A percentile compares a stretch with the other conserved stretches of the same genome.
phyloP scores from a whole-genome alignment of 2,329 filamentous ascomycete species.

The Reticulascus tulasneorum region DNA sequence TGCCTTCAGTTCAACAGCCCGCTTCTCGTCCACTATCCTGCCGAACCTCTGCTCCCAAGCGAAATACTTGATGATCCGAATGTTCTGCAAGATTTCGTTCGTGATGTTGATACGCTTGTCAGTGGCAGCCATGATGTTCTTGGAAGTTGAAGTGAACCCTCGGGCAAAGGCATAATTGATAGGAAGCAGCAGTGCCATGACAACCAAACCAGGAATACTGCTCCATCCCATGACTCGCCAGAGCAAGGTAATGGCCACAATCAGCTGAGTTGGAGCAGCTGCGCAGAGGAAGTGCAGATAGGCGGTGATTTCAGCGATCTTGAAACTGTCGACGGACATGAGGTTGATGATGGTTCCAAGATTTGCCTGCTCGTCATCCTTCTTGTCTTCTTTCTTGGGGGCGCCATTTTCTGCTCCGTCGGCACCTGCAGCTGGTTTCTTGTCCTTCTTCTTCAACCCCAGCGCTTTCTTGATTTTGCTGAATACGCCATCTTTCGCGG shows the following conservation, averaged over 20 bases:
- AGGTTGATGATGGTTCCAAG: slow-evolving; percentile 98
- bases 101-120: slow-evolving; percentile 95
- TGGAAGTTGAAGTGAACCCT: slow-evolving; percentile 81
- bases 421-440: slow-evolving; percentile 31
- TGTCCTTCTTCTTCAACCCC: slow-evolving; percentile 56
- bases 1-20: slow-evolving; percentile 70
- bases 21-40: slow-evolving; percentile 83
- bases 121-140: slow-evolving; percentile 86
- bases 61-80: slow-evolving; percentile 98
- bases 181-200: slow-evolving; percentile 86
- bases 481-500: slow-evolving; percentile 35
- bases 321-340: slow-evolving; percentile 99
- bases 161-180: slow-evolving; percentile 86
- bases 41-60: slow-evolving; percentile 95
- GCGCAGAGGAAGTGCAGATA: slow-evolving; percentile 97
- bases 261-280: slow-evolving; percentile 81
- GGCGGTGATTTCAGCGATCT: slow-evolving; percentile 89
- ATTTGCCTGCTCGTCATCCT: slow-evolving; percentile 73
- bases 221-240: slow-evolving; percentile 90
- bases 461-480: slow-evolving; percentile 53
- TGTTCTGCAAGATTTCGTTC: slow-evolving; percentile 95
- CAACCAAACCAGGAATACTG: slow-evolving; percentile 85
- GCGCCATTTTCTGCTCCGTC: slow-evolving; percentile 28
- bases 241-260: slow-evolving; percentile 74
- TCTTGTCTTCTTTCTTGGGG: slow-evolving; percentile 31